phyloP scores from a whole-genome alignment of 2,329 filamentous ascomycete genomes.

The Penicillium sp. region DNA sequence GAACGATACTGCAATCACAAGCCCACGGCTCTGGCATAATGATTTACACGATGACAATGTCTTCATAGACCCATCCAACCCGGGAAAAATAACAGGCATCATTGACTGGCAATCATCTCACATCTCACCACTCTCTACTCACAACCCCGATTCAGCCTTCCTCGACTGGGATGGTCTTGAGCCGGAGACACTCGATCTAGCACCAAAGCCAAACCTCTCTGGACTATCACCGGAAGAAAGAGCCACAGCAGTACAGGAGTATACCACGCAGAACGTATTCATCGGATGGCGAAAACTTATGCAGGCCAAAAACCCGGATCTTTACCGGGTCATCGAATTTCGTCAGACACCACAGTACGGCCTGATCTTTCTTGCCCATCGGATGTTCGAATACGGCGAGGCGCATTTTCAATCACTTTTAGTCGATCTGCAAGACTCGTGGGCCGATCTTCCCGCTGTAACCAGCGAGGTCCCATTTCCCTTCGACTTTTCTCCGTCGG shows the following conservation, averaged over 20 bases:
- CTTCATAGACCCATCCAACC: conserved; percentile 29
- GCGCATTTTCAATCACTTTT: conserved; percentile 28
- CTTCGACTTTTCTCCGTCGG: conserved; percentile 23
- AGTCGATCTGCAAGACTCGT: conserved; percentile 26
- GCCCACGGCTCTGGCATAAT: conserved; percentile 26
- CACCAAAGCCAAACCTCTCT: conserved; percentile 18
- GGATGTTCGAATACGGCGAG: conserved; percentile 31
- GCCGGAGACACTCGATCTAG: conserved; percentile 26
- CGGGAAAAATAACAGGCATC: conserved; percentile 24
- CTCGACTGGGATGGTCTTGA: conserved; percentile 25
- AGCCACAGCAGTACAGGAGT: conserved; percentile 21
- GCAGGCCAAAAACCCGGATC: conserved; percentile 23
- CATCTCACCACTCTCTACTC: conserved; percentile 27
- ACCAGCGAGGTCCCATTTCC: conserved; percentile 18
- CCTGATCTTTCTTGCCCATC: conserved; percentile 27
- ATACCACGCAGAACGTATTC: conserved; percentile 22
- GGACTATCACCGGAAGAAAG: conserved; percentile 23
- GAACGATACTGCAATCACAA: conserved; percentile 17
- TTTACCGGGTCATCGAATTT: conserved; percentile 23
- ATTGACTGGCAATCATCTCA: conserved; percentile 32
- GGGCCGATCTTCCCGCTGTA: conserved; percentile 20
- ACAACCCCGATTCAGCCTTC: conserved; percentile 25
- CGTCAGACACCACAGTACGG: conserved; percentile 22
- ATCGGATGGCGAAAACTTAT: conserved; percentile 28
- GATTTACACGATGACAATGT: conserved; percentile 30